Evolutionary conservation across 192 early-diverging fungal genomes (phyloP).

Genomic region (Linnemannia hyalina): DNA sequence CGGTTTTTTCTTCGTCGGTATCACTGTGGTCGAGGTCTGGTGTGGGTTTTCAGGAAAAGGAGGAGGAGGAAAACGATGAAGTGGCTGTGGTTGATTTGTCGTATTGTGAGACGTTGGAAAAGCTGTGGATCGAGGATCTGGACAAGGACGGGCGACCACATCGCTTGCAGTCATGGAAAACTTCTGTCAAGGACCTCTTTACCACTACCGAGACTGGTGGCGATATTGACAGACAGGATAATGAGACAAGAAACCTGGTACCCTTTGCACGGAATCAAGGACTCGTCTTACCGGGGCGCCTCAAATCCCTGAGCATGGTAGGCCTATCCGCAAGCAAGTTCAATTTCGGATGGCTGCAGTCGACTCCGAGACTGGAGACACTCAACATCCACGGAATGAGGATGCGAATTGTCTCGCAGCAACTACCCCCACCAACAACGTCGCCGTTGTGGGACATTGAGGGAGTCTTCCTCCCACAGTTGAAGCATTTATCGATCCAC

Average conservation of each 20-base stretch:
- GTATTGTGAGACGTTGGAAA: not conserved
- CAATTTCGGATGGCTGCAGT: constrained; percentile 18
- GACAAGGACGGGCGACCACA: constrained; percentile 9
- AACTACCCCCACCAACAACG: not conserved
- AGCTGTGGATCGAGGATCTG: constrained; percentile 17
- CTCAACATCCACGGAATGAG: constrained; percentile 16
- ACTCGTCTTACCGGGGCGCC: not conserved
- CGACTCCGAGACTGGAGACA: not conserved
- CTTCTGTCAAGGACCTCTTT: not conserved
- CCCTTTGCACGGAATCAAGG: constrained; percentile 15
- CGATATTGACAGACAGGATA: not conserved
- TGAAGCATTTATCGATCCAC: constrained; percentile 6
- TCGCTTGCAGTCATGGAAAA: not conserved
- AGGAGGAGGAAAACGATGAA: not conserved
- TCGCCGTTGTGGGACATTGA: constrained; percentile 6
- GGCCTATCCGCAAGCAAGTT: constrained; percentile 10
- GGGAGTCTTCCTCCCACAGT: not conserved
- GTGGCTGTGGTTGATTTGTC: constrained; percentile 2
- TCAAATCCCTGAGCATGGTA: constrained; percentile 7
- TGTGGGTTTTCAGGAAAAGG: not conserved
- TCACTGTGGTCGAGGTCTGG: not conserved
- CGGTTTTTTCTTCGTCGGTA: not conserved
- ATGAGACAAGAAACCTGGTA: not conserved
- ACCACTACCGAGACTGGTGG: not conserved
- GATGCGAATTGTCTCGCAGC: not conserved